Evolutionary conservation across 768 basidiomycete species (phyloP).

Genomic region (Candolleomyces eurysporus): DNA sequence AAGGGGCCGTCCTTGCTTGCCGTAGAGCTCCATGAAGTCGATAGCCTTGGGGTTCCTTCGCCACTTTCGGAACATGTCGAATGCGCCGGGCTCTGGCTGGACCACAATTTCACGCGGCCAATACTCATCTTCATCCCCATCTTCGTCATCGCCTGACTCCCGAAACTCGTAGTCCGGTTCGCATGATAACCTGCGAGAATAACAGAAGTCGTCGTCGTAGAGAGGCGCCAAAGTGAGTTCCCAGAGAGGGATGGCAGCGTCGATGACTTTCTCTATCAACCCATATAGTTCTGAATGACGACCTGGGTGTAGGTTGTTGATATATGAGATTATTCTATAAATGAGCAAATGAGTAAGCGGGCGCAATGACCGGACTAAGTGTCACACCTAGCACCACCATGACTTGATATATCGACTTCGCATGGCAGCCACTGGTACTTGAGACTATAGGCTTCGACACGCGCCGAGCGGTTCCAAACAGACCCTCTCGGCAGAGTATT

Average conservation of each 20-base stretch:
- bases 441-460: slow-evolving; percentile 1
- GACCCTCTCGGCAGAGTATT: background rate
- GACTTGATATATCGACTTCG: slow-evolving; percentile 13
- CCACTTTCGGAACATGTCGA: background rate
- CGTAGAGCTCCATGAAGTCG: slow-evolving; percentile 10
- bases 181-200: background rate
- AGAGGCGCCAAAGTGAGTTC: slow-evolving; percentile 21
- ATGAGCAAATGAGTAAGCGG: background rate
- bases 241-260: slow-evolving; percentile 28
- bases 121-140: background rate
- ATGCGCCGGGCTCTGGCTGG: background rate
- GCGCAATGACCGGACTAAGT: background rate
- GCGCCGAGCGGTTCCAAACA: background rate
- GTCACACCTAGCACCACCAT: slow-evolving; percentile 13
- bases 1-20: slow-evolving; percentile 9
- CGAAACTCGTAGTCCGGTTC: background rate
- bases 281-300: slow-evolving; percentile 19
- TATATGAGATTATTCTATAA: slow-evolving; percentile 29
- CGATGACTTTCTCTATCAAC: slow-evolving; percentile 25
- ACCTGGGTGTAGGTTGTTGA: slow-evolving; percentile 38
- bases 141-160: background rate
- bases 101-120: background rate
- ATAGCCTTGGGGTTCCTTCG: background rate
- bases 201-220: background rate
- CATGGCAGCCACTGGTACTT: slow-evolving; percentile 18